Conservation (phyloP, 179 eudicot genomes). For the Corrigiola litoralis region DNA sequence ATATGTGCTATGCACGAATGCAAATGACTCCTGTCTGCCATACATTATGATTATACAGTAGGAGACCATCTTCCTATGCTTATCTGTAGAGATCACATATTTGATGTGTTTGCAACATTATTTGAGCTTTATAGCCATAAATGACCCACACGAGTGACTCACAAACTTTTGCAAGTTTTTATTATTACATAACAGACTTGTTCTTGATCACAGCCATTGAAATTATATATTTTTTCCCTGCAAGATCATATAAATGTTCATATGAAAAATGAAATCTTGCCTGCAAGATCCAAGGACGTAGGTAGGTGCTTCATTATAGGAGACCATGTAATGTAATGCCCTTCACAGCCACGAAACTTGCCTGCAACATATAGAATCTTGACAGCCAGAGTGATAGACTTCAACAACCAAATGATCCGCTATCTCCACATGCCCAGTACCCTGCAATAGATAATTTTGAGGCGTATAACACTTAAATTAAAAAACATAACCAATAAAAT, state of each 20-base stretch:
- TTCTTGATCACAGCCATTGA: background rate
- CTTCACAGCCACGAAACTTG: background rate
- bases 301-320: background rate
- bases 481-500: too few relatives aligned
- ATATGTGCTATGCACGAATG: background rate
- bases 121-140: too few relatives aligned
- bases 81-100: background rate
- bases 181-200: too few relatives aligned
- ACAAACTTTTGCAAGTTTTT: too few relatives aligned
- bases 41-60: too few relatives aligned
- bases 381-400: too few relatives aligned
- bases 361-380: background rate
- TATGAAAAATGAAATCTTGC: background rate
- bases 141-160: too few relatives aligned
- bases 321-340: background rate
- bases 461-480: too few relatives aligned
- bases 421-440: too few relatives aligned
- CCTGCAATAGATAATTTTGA: too few relatives aligned
- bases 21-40: background rate
- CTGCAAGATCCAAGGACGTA: background rate
- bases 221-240: too few relatives aligned
- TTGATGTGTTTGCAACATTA: background rate
- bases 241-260: background rate
- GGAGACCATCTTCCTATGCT: background rate
- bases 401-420: too few relatives aligned